Base-by-base conservation (phyloP, 768 basidiomycete genomes). In the Glaciozyma martinii region DNA sequence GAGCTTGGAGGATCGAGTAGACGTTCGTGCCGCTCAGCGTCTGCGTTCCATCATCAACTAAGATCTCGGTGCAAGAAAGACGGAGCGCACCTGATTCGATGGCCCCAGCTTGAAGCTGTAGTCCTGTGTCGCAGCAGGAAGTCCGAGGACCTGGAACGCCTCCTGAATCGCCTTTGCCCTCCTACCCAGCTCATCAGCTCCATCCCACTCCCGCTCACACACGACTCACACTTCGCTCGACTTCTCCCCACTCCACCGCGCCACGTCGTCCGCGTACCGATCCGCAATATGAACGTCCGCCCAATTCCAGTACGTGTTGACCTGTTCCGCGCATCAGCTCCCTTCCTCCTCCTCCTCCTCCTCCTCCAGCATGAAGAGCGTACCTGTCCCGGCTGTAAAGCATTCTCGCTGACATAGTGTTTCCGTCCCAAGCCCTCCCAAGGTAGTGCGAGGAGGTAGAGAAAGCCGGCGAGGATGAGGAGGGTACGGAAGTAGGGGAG, bases 291-390 rank as follows among this genome's bases (percentile, higher is more conserved):
- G 86, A 9, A 98, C 95, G 56, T 98, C 86, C 56, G 79, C 83
- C 95, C 94, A 97, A 71, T 83, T 82, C 86, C 88, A 97, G 74
- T 91, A 85, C 16, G 89, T 90, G 62, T 85, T 89, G 27, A 95
- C 93, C 91, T 97, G 65, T 23, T 27, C 61, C 13, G 19, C 23
- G 10, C 25, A 5, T 21, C 16, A 25, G 30, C 21, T 13, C 52
- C 29, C 27, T 7, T 29, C 40, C 54, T 53, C 40, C 30, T 12
- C 29, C 25, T 3, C 56, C n/a, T 8, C 25, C 42, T 15, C 18
- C 2, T 15, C 62, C 71, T 59, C 33, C 12, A 5, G 18, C 18
- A 16, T 18, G 13, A 13, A 13, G 29, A 19, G 25, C 75, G 56
- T 71, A 93, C 93, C 80, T 94, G 91, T 8, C 83, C 86, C 15